phyloP scores from a whole-genome alignment of 139 green algal genomes.

The Chlamydomonas schloesseri region DNA sequence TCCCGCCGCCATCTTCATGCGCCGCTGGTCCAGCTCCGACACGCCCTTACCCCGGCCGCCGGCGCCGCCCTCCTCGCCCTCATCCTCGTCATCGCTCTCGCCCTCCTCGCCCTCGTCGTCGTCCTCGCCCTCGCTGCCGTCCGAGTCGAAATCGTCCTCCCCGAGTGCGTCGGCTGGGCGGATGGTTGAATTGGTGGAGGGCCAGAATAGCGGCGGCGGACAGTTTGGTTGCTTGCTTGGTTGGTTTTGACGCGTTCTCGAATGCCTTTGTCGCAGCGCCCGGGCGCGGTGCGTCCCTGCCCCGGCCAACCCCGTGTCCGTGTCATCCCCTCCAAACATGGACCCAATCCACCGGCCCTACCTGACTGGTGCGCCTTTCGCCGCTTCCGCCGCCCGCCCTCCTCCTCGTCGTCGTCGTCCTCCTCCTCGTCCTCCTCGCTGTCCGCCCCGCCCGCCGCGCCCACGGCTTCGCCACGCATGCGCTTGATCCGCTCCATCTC shows the following conservation, averaged over 20 bases:
- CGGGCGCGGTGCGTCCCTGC: too few species aligned
- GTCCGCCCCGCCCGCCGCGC: background rate
- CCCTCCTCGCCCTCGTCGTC: constrained; percentile 64
- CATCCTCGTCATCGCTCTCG: constrained; percentile 53
- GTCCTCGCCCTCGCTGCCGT: constrained; percentile 26
- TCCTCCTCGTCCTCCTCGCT: constrained; percentile 22
- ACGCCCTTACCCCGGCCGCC: constrained; percentile 5
- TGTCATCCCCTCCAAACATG: too few species aligned
- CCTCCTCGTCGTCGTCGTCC: constrained; percentile 8
- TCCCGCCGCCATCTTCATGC: constrained; percentile 71
- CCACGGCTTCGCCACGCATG: constrained; percentile 71
- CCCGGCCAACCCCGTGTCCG: constrained; percentile 41
- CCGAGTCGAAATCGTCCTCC: constrained; percentile 47
- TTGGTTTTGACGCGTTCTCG: too few species aligned
- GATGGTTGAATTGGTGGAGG: background rate
- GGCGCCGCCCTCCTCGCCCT: constrained; percentile 52
- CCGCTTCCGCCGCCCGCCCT: constrained; percentile 31
- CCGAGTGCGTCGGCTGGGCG: constrained; percentile 67
- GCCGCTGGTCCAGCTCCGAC: constrained; percentile 67
- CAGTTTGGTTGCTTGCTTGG: too few species aligned
- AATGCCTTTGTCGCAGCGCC: too few species aligned
- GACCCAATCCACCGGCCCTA: background rate
- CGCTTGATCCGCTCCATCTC: constrained; percentile 80
- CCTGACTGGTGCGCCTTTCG: constrained; percentile 52
- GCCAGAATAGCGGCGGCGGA: too few species aligned